Evolutionary conservation across 2,329 filamentous ascomycete species (phyloP).

Genomic region (Ilyonectria destructans): DNA sequence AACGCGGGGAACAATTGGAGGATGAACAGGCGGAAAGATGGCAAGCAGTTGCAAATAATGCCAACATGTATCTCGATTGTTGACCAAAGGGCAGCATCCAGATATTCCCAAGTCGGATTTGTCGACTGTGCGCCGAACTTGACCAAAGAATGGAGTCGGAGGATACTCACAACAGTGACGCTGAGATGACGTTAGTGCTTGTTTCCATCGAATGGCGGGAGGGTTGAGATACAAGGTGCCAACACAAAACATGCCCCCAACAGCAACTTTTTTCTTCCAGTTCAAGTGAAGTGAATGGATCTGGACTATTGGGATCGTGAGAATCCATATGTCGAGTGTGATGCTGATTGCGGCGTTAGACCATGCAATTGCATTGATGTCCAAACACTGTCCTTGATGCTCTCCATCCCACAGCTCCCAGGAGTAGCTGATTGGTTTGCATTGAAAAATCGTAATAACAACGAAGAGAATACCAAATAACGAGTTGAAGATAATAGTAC

Average conservation of each 20-base stretch:
- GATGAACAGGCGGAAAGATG: neutral
- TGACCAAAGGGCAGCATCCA: neutral
- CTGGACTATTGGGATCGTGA: neutral
- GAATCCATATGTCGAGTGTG: constrained; percentile 2
- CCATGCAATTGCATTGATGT: constrained; percentile 24
- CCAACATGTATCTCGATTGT: neutral
- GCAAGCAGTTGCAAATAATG: constrained; percentile 4
- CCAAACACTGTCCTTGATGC: constrained; percentile 19
- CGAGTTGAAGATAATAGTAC: neutral
- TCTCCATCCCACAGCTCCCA: constrained; percentile 27
- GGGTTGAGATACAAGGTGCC: constrained; percentile 6
- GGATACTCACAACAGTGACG: constrained; percentile 5
- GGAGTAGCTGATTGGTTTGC: constrained; percentile 24
- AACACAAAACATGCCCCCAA: neutral
- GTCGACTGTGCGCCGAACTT: neutral
- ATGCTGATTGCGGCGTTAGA: constrained; percentile 30
- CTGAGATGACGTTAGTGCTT: neutral
- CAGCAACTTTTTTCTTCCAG: neutral
- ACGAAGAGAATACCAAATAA: constrained; percentile 10
- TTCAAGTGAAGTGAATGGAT: neutral
- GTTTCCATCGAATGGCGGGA: neutral
- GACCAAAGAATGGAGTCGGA: neutral
- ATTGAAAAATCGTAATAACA: constrained; percentile 7
- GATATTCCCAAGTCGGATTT: neutral
- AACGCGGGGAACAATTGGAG: constrained; percentile 33